Evolutionary conservation across 768 basidiomycete genomes (phyloP), one percentile per base, ranked within the genome.

Genomic region (Neoboletus magnificus): DNA sequence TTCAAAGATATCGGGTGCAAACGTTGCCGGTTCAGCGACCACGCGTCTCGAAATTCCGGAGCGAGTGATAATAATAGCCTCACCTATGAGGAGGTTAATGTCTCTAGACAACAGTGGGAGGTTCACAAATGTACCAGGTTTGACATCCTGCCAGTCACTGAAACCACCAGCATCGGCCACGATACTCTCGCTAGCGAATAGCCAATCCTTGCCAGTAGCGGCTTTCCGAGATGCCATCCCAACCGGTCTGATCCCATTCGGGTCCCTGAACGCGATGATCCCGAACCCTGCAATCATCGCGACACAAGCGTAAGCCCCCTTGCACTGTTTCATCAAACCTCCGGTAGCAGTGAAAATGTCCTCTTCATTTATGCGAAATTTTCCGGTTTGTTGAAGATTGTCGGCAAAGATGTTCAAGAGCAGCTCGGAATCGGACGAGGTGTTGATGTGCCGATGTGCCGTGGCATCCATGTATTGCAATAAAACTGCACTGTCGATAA

Each of bases 281-380:
- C 97, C 97, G 71, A 98, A 98, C 37, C 97, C 97, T 29, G 97
- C 96, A 39, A 99, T 82, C 97, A 99, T 98, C n/a, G 91, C 93
- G 12, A 94, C 89, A 67, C 95, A 98, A 1, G 95, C 96, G 72
- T 98, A 99, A 2, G 93, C 96, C 46, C 97, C 97, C 64, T 82
- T 87, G 70, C 87, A 87, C 59, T 93, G 87, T 54, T 80, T 75
- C 87, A 94, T 98, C 71, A 98, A 81, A 8, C 89, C 89, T 13
- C 89, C 82, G 51, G 98, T 85, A 32, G 97, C 96, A 16, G 85
- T 91, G 74, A 99, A 98, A 62, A 99, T 97, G 73, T 99, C 97
- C 63, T 99, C 97, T 68, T 98, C 96, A 68, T 98, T 98, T 77
- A 98, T 99, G 57, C 94, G 91, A 74, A 98, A 95, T 73, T 99